Evolutionary conservation across 2,329 filamentous ascomycete genomes (phyloP), one percentile per base, ranked within the genome.

Genomic region (Zalaria sp.): DNA sequence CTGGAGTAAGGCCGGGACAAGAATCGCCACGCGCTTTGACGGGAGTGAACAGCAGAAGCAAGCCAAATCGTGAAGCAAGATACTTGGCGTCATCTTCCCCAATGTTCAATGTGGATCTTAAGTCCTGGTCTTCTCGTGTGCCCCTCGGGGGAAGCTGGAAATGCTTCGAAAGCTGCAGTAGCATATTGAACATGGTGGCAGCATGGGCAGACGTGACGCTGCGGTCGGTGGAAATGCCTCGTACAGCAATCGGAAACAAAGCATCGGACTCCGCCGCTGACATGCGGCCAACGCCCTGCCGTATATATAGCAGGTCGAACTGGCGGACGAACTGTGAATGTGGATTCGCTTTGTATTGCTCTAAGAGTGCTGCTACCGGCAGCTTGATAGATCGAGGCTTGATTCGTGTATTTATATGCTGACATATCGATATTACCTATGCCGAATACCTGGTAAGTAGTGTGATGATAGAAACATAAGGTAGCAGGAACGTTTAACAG

Each of bases 301-400:
- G 84, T 32, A 95, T 82, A 57, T 93, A 94, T 11, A 83, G 71
- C 34, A 96, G 67, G 61, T 96, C 88, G 51, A 95, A 83, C 57
- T 93, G 84, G 48, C 85, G 81, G 49, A 98, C 77, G 32, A 95
- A 69, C 1, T 79, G 68, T 8, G 79, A 81, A 34, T 77, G 48
- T 18, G 51, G 69, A 32, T 76, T 77, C 25, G 83, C 76, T 60
- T 93, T 93, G 69, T 93, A 95, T 59, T 96, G 91, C 51, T 87
- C 81, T 42, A 96, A 62, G 11, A 98, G 70, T 10, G 79, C 77
- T n/a, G 77, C 73, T 8, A 96, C 87, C 0, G 91, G 91, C 4
- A 98, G 68, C 41, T 88, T 71, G 48, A 95, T 77, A 5, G 71
- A 68, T 57, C 67, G 64, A 49, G 72, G 63, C 56, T 77, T 72